phyloP scores from a whole-genome alignment of 202 grass and related monocot genomes.

The Schoenoplectus tabernaemontani region DNA sequence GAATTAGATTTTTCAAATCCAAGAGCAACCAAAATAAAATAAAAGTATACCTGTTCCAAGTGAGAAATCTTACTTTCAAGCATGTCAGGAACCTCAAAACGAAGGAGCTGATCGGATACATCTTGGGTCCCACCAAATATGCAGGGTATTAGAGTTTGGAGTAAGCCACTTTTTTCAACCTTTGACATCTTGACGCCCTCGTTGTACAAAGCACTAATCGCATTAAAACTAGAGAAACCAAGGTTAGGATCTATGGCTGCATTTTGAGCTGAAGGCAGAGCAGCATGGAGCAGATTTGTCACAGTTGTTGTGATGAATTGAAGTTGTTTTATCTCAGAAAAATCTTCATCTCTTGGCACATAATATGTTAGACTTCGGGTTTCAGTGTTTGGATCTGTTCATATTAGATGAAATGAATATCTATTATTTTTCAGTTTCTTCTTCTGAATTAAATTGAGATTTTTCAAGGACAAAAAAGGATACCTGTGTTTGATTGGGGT shows the following conservation, averaged over 20 bases:
- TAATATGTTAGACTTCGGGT: slow-evolving; percentile 29
- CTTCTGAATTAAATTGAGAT: background rate
- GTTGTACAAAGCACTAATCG: slow-evolving; percentile 53
- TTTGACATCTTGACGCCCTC: slow-evolving; percentile 46
- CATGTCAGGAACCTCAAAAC: slow-evolving; percentile 40
- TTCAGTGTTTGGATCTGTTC: slow-evolving; percentile 50
- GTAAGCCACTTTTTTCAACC: slow-evolving; percentile 20
- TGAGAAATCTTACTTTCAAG: slow-evolving; percentile 38
- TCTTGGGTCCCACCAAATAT: slow-evolving; percentile 30
- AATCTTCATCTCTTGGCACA: slow-evolving; percentile 64
- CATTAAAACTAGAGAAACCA: slow-evolving; percentile 45
- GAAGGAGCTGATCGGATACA: slow-evolving; percentile 21
- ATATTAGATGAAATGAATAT: background rate
- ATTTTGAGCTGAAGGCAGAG: slow-evolving; percentile 33
- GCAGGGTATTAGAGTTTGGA: slow-evolving; percentile 31
- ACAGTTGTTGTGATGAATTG: slow-evolving; percentile 42
- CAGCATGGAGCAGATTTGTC: slow-evolving; percentile 36
- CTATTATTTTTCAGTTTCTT: background rate
- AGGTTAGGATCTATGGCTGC: slow-evolving; percentile 23
- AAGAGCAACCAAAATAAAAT: background rate
- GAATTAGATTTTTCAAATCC: slow-evolving; percentile 2
- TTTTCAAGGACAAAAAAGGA: background rate
- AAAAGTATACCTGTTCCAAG: background rate
- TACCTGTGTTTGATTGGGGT: slow-evolving; percentile 26
- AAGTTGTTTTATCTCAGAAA: slow-evolving; percentile 48